Evolutionary conservation across 2,329 filamentous ascomycete genomes (phyloP).

Genomic region (Capronia americana): DNA sequence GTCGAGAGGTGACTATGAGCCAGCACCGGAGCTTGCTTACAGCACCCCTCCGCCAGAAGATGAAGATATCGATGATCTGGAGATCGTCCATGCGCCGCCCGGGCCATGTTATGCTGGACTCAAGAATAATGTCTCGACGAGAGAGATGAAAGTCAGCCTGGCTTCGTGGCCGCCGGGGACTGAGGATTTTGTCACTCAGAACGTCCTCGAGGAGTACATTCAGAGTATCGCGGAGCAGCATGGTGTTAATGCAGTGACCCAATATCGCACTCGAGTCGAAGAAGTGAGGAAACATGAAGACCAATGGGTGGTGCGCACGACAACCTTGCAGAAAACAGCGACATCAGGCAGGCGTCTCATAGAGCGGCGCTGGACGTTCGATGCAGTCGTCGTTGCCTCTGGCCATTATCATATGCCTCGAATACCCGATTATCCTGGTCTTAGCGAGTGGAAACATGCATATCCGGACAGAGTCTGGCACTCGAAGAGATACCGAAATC

Average conservation of each 20-base stretch:
- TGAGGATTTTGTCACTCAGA: slow-evolving; percentile 64
- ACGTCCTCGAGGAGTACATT: slow-evolving; percentile 65
- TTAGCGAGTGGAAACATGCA: slow-evolving; percentile 53
- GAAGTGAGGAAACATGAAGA: slow-evolving; percentile 54
- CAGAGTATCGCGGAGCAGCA: slow-evolving; percentile 61
- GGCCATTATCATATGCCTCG: slow-evolving; percentile 62
- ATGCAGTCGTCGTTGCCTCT: slow-evolving; percentile 60
- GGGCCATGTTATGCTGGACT: slow-evolving; percentile 62
- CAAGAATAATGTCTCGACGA: slow-evolving; percentile 61
- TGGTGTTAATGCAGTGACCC: slow-evolving; percentile 58
- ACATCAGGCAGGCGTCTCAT: slow-evolving; percentile 23
- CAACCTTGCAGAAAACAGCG: slow-evolving; percentile 46
- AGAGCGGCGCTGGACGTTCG: slow-evolving; percentile 48
- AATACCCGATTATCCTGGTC: slow-evolving; percentile 57
- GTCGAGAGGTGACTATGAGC: slow-evolving; percentile 45
- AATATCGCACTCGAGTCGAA: slow-evolving; percentile 67
- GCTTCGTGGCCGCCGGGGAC: slow-evolving; percentile 66
- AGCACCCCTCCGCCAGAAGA: slow-evolving; percentile 31
- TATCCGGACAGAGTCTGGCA: slow-evolving; percentile 57
- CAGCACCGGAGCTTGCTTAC: slow-evolving; percentile 36
- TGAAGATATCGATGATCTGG: slow-evolving; percentile 28
- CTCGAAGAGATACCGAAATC: slow-evolving; percentile 59
- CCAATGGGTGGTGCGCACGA: slow-evolving; percentile 61
- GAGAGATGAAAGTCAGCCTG: slow-evolving; percentile 57
- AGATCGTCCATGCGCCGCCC: slow-evolving; percentile 56